A percentile compares a stretch with the other conserved stretches of the same genome.
Conservation (phyloP, 1,284 basidiomycete species). For the Fistulina hepatica region DNA sequence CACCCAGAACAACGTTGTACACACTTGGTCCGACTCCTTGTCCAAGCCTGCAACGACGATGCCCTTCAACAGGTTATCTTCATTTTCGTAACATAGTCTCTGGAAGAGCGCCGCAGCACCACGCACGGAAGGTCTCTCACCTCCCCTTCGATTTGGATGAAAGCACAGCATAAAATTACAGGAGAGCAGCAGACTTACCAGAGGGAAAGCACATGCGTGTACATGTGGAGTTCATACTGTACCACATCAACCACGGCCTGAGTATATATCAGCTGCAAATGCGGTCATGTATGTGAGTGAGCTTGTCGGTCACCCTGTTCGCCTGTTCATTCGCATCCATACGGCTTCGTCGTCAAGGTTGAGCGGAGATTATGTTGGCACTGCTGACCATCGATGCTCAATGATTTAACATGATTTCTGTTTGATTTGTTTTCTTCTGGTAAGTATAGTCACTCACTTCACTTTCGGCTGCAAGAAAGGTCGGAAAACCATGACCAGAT, state of each 20-base stretch:
- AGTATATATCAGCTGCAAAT: slow-evolving; percentile 98
- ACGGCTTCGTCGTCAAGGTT: too few relatives aligned
- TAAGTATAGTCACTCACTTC: too few relatives aligned
- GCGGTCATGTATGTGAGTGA: slow-evolving; percentile 94
- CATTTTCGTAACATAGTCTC: slow-evolving; percentile 89
- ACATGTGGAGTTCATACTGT: slow-evolving; percentile 79
- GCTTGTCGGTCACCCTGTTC: slow-evolving; percentile 97
- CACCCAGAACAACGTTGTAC: slow-evolving; percentile 95
- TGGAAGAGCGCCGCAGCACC: slow-evolving; percentile 83
- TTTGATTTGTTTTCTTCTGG: too few relatives aligned
- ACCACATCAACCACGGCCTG: slow-evolving; percentile 94
- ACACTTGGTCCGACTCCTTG: slow-evolving; percentile 88
- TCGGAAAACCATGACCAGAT: too few relatives aligned
- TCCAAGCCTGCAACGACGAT: slow-evolving; percentile 99
- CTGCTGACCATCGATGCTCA: too few relatives aligned
- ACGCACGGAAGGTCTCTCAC: slow-evolving; percentile 67
- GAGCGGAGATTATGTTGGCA: too few relatives aligned
- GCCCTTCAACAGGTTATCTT: slow-evolving; percentile 81
- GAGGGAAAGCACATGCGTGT: slow-evolving; percentile 52
- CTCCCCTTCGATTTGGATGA: slow-evolving; percentile 50
- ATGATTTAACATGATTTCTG: too few relatives aligned
- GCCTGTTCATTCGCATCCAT: slow-evolving; percentile 45
- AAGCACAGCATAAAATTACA: slow-evolving; percentile 1
- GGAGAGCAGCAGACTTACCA: too few relatives aligned
- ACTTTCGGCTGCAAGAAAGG: too few relatives aligned